These are phyloP conservation scores for Saccharomycopsis fibuligera DNA, from an alignment of 805 yeast genomes.

Conservation along the genomic window DNA sequence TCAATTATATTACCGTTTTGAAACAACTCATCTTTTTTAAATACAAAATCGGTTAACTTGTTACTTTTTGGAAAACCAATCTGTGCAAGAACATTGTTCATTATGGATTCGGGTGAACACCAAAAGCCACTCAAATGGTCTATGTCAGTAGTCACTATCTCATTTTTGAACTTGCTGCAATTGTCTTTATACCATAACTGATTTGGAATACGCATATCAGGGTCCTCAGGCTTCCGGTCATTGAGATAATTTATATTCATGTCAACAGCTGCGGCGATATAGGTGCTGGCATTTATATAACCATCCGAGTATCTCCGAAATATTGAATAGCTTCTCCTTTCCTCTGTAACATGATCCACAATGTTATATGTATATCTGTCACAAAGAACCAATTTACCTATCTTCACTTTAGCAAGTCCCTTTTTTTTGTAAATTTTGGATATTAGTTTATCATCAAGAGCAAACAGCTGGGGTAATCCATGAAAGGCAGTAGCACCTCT, in stretches of 20 bases:
- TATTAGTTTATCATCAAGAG: background rate
- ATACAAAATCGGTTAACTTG: background rate
- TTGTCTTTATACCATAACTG: slow-evolving; percentile 1
- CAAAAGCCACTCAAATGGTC: background rate
- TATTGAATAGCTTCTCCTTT: background rate
- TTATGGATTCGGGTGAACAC: slow-evolving; percentile 3
- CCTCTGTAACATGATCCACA: background rate
- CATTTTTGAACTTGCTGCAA: background rate
- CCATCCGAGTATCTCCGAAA: background rate
- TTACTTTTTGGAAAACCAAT: background rate
- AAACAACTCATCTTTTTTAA: too few relatives aligned
- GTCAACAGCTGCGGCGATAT: background rate
- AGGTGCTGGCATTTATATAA: background rate
- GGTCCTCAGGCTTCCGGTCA: slow-evolving; percentile 4
- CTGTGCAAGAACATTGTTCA: background rate
- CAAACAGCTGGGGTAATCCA: background rate
- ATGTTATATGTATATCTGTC: background rate
- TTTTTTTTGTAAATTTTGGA: background rate
- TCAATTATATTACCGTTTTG: background rate
- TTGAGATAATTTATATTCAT: background rate
- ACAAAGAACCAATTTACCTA: background rate
- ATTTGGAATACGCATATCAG: slow-evolving; percentile 5
- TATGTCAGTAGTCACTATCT: background rate
- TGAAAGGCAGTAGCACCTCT: background rate
- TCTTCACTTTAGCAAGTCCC: background rate